Percentiles rank a stretch among this genome's conserved stretches.
phyloP scores from a whole-genome alignment of 495 filamentous ascomycete species.

The Collariella sp. region DNA sequence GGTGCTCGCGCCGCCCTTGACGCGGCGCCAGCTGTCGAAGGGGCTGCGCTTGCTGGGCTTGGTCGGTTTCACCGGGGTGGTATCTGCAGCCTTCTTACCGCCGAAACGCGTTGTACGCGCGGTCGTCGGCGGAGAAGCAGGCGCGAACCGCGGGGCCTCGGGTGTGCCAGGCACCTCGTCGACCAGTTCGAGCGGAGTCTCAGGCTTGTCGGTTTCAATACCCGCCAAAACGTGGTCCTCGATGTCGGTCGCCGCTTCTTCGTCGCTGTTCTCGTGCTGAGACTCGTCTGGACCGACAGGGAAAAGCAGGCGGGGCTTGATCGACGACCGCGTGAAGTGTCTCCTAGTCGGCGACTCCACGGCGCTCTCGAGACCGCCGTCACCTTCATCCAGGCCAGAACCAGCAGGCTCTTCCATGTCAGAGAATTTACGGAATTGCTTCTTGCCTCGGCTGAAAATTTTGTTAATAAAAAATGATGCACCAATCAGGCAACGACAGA shows the following conservation, averaged over 20 bases:
- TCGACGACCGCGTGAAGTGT: slow-evolving; percentile 59
- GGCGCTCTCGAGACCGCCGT: slow-evolving; percentile 35
- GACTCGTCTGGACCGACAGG: slow-evolving; percentile 47
- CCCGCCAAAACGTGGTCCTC: slow-evolving; percentile 45
- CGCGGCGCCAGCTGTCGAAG: slow-evolving; percentile 57
- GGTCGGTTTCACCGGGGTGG: slow-evolving; percentile 23
- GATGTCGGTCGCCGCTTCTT: slow-evolving; percentile 40
- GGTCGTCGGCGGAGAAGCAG: slow-evolving; percentile 50
- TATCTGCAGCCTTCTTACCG: slow-evolving; percentile 20
- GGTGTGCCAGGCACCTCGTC: slow-evolving; percentile 38
- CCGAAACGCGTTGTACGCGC: slow-evolving; percentile 43
- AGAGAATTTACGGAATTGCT: slow-evolving; percentile 62
- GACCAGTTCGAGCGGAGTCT: slow-evolving; percentile 29
- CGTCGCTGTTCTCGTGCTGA: slow-evolving; percentile 49
- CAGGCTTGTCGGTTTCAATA: slow-evolving; percentile 45
- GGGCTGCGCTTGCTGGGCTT: slow-evolving; percentile 46
- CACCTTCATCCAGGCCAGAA: slow-evolving; percentile 35
- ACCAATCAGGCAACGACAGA: background rate
- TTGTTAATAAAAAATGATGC: slow-evolving; percentile 14
- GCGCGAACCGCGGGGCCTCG: slow-evolving; percentile 41
- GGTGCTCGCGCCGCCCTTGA: slow-evolving; percentile 38
- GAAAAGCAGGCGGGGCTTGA: slow-evolving; percentile 85
- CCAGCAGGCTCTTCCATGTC: slow-evolving; percentile 23
- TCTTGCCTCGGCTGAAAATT: slow-evolving; percentile 72
- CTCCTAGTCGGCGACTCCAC: slow-evolving; percentile 43